A percentile compares a stretch with the other conserved stretches of the same genome.
Conservation (phyloP, 2,329 filamentous ascomycete genomes). For the Fusarium dlaminii region DNA sequence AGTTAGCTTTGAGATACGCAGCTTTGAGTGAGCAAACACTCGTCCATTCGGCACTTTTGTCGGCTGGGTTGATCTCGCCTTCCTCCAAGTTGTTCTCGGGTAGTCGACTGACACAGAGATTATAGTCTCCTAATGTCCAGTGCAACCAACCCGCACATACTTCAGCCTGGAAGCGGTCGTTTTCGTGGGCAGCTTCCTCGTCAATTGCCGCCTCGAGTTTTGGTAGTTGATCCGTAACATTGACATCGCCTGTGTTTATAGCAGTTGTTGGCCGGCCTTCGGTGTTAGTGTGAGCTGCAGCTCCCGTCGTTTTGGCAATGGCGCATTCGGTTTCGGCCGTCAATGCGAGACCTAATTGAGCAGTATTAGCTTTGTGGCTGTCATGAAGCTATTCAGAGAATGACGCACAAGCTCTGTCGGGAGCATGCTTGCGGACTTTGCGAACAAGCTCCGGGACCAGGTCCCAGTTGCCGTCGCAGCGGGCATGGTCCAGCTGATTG, state of each 20-base stretch:
- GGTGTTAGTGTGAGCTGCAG: slow-evolving; percentile 28
- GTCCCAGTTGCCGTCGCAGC: slow-evolving; percentile 88
- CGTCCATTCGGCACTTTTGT: slow-evolving; percentile 76
- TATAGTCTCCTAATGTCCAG: slow-evolving; percentile 78
- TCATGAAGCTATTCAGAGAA: neutral
- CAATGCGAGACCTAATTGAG: slow-evolving; percentile 68
- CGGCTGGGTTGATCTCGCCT: slow-evolving; percentile 61
- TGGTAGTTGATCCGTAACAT: slow-evolving; percentile 57
- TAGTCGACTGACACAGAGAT: slow-evolving; percentile 62
- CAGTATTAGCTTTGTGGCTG: slow-evolving; percentile 15
- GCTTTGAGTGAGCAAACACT: slow-evolving; percentile 83
- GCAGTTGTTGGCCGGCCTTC: slow-evolving; percentile 54
- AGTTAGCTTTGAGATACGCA: slow-evolving; percentile 78
- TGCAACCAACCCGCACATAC: slow-evolving; percentile 88
- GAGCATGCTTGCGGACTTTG: slow-evolving; percentile 94
- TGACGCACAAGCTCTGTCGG: slow-evolving; percentile 79
- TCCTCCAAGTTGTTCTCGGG: slow-evolving; percentile 68
- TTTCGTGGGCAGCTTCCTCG: slow-evolving; percentile 60
- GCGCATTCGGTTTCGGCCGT: slow-evolving; percentile 75
- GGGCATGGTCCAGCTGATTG: slow-evolving; percentile 81
- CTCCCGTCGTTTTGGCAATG: slow-evolving; percentile 63
- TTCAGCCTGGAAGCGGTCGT: slow-evolving; percentile 79
- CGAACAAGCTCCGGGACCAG: slow-evolving; percentile 87
- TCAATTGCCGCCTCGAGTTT: slow-evolving; percentile 67
- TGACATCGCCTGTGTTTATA: slow-evolving; percentile 55